Evolutionary conservation across 768 basidiomycete species (phyloP), one percentile per base, ranked within the genome.

Genomic region (Pholiota microspora): DNA sequence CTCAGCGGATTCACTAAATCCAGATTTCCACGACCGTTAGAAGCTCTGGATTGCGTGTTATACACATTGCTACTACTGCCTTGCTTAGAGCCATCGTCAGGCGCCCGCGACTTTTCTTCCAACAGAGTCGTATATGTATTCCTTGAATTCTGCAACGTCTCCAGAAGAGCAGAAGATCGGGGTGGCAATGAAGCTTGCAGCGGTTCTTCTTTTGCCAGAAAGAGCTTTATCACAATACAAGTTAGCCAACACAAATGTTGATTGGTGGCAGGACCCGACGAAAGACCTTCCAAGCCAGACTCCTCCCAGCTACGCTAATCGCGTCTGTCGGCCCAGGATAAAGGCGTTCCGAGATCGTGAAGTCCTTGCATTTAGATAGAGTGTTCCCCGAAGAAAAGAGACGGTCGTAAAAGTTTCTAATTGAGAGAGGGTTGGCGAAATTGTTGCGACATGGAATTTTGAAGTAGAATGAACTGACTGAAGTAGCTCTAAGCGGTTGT

Each of bases 231-330:
- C 60, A 47, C 34, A 53, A 36, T 45, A 32, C 44, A 42, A 59
- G 57, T 65, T 44, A 55, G 57, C 63, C 44, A 66, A 35, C 54
- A 57, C 54, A 54, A 51, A 49, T 51, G 46, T 8, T 48, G 57
- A 53, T 53, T 54, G 45, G 55, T 36, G 28, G 49, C 58, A 46
- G 42, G 46, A 57, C 35, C 32, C 54, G 47, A 59, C 34, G 54
- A 62, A 65, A 58, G 58, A 88, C 91, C 86, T 93, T 94, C 92
- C 92, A 94, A 49, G 83, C 84, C 53, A 94, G 69, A 69, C 91
- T 92, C 62, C 92, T 77, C n/a, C 92, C 92, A 53, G 81, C 69
- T 7, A 88, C 73, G 45, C 79, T 83, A 29, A 75, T 66, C 2
- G 70, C 64, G 51, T 69, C 71, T 51, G 76, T 70, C 3, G 72